Conservation (phyloP, 305 asterid genomes). For the Plantago lanceolata region DNA sequence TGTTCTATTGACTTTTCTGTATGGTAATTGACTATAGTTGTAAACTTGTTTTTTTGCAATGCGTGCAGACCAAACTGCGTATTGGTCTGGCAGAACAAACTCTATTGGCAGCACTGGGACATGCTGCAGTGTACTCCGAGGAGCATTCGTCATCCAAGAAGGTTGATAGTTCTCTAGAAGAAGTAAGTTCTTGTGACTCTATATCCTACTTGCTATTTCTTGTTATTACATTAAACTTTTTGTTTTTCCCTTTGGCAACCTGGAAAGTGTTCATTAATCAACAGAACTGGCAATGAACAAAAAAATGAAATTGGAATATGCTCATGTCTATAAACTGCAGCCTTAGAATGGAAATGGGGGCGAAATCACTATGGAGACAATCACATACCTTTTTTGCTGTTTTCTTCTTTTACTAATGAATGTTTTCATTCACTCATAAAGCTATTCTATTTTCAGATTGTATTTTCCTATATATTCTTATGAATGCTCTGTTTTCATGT, state of each 20-base stretch:
- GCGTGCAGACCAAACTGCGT: slow-evolving; percentile 74
- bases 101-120: slow-evolving; percentile 78
- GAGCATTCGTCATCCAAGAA: slow-evolving; percentile 54
- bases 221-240: neutral
- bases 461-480: too few relatives aligned
- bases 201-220: neutral
- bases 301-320: too few relatives aligned
- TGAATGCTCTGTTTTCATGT: too few relatives aligned
- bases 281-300: too few relatives aligned
- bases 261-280: too few relatives aligned
- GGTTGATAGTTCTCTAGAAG: slow-evolving; percentile 64
- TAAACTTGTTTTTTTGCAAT: slow-evolving; percentile 36
- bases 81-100: slow-evolving; percentile 93
- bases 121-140: slow-evolving; percentile 69
- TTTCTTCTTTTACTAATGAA: neutral
- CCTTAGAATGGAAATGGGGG: too few relatives aligned
- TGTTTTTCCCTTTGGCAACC: too few relatives aligned
- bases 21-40: slow-evolving; percentile 23
- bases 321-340: too few relatives aligned
- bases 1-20: slow-evolving; percentile 17
- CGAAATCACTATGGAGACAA: too few relatives aligned
- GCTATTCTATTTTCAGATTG: too few relatives aligned
- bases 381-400: neutral
- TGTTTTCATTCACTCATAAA: too few relatives aligned
- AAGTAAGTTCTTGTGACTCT: slow-evolving; percentile 35